Evolutionary conservation across 2,329 filamentous ascomycete genomes (phyloP).

Genomic region (Fusarium odoratissimum): DNA sequence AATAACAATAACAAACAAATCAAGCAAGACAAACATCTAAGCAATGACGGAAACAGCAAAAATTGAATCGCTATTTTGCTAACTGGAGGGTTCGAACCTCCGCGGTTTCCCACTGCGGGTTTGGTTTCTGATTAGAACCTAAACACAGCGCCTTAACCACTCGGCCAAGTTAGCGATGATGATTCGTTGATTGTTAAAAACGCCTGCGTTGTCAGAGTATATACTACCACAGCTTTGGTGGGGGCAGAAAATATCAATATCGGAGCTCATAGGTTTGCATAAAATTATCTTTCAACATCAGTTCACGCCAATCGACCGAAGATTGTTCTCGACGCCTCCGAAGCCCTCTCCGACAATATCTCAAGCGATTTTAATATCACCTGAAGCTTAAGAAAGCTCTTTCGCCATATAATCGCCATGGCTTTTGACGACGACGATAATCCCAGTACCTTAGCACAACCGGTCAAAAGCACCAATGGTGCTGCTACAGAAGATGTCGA

Average conservation of each 20-base stretch:
- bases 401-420: slow-evolving; percentile 45
- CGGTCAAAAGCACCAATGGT: slow-evolving; percentile 43
- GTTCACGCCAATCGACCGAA: neutral
- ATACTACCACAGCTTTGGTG: rapidly evolving
- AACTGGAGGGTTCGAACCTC: slow-evolving; percentile 44
- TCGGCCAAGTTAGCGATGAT: slow-evolving; percentile 42
- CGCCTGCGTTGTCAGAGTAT: rapidly evolving
- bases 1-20: neutral
- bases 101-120: slow-evolving; percentile 43
- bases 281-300: slow-evolving; percentile 34
- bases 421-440: slow-evolving; percentile 59
- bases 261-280: slow-evolving; percentile 37
- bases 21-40: no score
- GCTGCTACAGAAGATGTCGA: slow-evolving; percentile 67
- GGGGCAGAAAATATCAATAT: slow-evolving; percentile 12
- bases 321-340: neutral
- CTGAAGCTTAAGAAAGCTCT: neutral
- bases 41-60: neutral
- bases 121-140: slow-evolving; percentile 40
- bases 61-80: slow-evolving; percentile 22
- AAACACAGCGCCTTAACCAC: slow-evolving; percentile 44
- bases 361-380: neutral
- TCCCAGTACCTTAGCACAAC: slow-evolving; percentile 42
- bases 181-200: slow-evolving; percentile 20
- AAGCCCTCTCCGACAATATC: neutral